Evolutionary conservation across 148 eudicot species (phyloP), one percentile per base, ranked within the genome.

Genomic region (Suaeda aralocaspica): DNA sequence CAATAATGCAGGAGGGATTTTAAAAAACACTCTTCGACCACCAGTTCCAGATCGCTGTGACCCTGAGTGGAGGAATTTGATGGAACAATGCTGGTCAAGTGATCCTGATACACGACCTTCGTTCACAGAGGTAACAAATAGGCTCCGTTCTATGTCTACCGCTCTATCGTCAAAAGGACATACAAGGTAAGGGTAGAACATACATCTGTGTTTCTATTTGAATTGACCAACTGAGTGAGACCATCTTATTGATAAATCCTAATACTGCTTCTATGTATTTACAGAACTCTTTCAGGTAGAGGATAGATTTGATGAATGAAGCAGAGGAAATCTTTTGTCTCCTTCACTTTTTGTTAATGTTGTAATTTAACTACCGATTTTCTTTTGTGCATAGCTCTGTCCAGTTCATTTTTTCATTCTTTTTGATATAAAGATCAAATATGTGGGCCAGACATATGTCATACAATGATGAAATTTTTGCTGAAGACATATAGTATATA

Each of bases 31-130:
- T 18, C 91, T 92, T 4, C 81, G 96, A 53, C 98, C 98, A 67
- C 69, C 78, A 19, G 74, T 90, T 68, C 96, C 96, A 4, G 92
- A 86, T 28, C 68, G 72, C 44, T 92, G 94, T 79, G 94, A 90
- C 75, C 76, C 85, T 12, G 92, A 88, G 62, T 92, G 98, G 98
- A 88, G 74, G 73, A 84, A 77, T 26, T 83, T 92, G 74, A 88
- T 92, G 88, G 96, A 90, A 69, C 90, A 86, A 13, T 92, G 98
- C 81, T 90, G 98, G 98, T 82, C 89, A 33, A 73, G 80, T 15
- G 82, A 92, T 61, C 92, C 98, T 21, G 82, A 81, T 72, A 59
- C 71, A 2, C 86, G 98, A 5, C 96, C 96, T 36, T 82, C 98
- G 1, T 92, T 92, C 78, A 81, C 93, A 18, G 89, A 86, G 63